Conservation (phyloP, 2,329 filamentous ascomycete genomes). For the Emmonsia crescens region DNA sequence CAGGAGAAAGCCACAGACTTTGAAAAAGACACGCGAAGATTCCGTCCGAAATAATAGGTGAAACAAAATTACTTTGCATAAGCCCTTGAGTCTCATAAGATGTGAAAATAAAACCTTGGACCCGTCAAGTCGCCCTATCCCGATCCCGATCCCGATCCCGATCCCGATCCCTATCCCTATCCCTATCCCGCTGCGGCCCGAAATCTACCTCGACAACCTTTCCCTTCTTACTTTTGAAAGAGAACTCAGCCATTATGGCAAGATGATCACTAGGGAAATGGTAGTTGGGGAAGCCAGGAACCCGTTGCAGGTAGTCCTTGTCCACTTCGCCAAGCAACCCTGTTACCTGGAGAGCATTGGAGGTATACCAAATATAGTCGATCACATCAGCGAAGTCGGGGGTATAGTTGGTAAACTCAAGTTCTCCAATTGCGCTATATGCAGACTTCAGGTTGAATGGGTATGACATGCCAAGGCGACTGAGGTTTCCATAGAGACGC, state of each 20-base stretch:
- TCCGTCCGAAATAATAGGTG: conserved; percentile 32
- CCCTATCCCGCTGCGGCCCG: conserved; percentile 36
- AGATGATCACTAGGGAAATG: conserved; percentile 92
- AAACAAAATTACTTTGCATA: conserved; percentile 21
- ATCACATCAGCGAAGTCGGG: conserved; percentile 86
- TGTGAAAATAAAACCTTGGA: conserved; percentile 28
- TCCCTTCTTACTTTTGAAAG: conserved; percentile 78
- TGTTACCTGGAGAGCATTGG: conserved; percentile 74
- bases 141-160: conserved; percentile 17
- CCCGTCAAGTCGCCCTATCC: conserved; percentile 10
- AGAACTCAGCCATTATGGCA: conserved; percentile 78
- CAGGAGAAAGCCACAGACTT: conserved; percentile 11
- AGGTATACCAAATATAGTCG: conserved; percentile 97
- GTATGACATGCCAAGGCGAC: conserved; percentile 81
- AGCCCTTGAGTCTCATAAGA: conserved; percentile 29
- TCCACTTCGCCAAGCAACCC: conserved; percentile 80
- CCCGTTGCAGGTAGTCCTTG: conserved; percentile 68
- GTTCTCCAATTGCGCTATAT: conserved; percentile 72
- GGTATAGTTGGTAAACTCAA: conserved; percentile 94
- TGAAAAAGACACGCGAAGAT: conserved; percentile 25
- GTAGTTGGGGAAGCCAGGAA: conserved; percentile 86
- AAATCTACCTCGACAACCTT: conserved; percentile 57
- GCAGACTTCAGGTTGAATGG: conserved; percentile 88
- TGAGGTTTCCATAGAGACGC: conserved; percentile 87
- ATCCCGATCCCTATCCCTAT: not conserved